A percentile compares a stretch with the other conserved stretches of the same genome.
These are phyloP conservation scores for Albugo candida DNA, from an alignment of 352 stramenopile genomes.

Conservation along the genomic window DNA sequence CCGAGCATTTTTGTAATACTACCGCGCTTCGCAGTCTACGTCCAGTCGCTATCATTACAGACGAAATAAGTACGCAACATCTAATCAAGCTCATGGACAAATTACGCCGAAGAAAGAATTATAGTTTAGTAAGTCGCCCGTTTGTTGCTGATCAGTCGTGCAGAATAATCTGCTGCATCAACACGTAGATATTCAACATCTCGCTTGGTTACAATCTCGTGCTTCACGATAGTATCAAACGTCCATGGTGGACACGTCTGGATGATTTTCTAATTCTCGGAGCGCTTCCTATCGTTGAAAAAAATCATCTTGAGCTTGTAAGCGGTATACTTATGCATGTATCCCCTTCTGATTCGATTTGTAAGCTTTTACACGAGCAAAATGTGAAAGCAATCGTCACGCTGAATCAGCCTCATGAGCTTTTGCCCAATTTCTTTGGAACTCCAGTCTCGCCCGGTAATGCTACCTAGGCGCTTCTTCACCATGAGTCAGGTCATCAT, in stretches of 20 bases:
- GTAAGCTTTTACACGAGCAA: constrained; percentile 28
- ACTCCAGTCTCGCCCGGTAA: constrained; percentile 38
- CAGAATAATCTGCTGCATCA: background rate
- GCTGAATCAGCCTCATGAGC: constrained; percentile 51
- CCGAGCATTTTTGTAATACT: too few species aligned
- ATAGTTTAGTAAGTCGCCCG: too few species aligned
- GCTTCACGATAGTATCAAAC: constrained; percentile 18
- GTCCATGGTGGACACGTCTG: constrained; percentile 58
- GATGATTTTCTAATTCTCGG: constrained; percentile 42
- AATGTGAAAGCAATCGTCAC: constrained; percentile 49
- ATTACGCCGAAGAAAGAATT: too few species aligned
- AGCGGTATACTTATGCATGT: background rate
- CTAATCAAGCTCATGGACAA: too few species aligned
- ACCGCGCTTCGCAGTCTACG: too few species aligned
- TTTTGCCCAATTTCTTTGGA: constrained; percentile 39
- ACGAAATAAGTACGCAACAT: too few species aligned
- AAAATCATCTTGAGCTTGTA: constrained; percentile 26
- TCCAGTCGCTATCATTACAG: too few species aligned
- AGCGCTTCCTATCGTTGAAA: constrained; percentile 35
- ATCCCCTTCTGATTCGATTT: background rate
- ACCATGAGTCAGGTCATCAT: too few species aligned
- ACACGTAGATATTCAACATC: constrained; percentile 40
- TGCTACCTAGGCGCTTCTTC: background rate
- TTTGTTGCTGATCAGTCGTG: too few species aligned
- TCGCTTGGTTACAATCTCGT: constrained; percentile 61